These are phyloP conservation scores for Phyllosticta paracitricarpa DNA, from an alignment of 2,329 filamentous ascomycete genomes.

Conservation along the genomic window DNA sequence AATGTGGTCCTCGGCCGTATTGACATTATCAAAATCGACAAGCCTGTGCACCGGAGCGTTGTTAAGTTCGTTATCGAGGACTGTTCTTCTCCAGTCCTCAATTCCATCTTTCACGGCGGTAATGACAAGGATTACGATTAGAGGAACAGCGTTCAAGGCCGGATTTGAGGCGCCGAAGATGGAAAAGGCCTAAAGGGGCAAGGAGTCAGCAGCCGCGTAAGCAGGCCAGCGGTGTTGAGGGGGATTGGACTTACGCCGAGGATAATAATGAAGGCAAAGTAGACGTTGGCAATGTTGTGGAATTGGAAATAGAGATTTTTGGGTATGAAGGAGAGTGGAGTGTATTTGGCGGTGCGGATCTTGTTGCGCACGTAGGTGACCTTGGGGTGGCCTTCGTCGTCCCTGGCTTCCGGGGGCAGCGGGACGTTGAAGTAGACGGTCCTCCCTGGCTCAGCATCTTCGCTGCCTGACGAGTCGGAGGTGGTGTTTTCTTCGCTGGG, in stretches of 20 bases:
- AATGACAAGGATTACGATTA: slow-evolving; percentile 83
- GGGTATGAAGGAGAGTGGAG: slow-evolving; percentile 83
- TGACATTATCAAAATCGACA: slow-evolving; percentile 84
- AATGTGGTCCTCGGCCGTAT: slow-evolving; percentile 77
- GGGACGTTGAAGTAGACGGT: slow-evolving; percentile 79
- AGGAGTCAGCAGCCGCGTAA: neutral
- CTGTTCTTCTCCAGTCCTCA: slow-evolving; percentile 86
- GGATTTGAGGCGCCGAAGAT: slow-evolving; percentile 92
- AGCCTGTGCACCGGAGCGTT: slow-evolving; percentile 91
- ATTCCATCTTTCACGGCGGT: slow-evolving; percentile 92
- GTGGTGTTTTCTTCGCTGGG: slow-evolving; percentile 25
- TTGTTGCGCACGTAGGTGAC: slow-evolving; percentile 79
- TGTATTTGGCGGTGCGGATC: slow-evolving; percentile 96
- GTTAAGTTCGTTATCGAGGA: slow-evolving; percentile 87
- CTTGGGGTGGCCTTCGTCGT: slow-evolving; percentile 68
- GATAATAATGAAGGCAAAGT: slow-evolving; percentile 95
- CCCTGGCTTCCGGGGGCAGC: slow-evolving; percentile 62
- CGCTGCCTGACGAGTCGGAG: slow-evolving; percentile 14
- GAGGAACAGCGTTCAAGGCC: slow-evolving; percentile 76
- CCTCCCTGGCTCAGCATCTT: slow-evolving; percentile 30
- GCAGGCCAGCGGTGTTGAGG: slow-evolving; percentile 12
- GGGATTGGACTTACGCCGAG: slow-evolving; percentile 60
- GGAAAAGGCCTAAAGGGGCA: slow-evolving; percentile 66
- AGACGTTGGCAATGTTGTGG: slow-evolving; percentile 96
- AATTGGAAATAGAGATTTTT: slow-evolving; percentile 98